Conservation (phyloP, 169 alveolate genomes). For the Perkinsus marinus region DNA sequence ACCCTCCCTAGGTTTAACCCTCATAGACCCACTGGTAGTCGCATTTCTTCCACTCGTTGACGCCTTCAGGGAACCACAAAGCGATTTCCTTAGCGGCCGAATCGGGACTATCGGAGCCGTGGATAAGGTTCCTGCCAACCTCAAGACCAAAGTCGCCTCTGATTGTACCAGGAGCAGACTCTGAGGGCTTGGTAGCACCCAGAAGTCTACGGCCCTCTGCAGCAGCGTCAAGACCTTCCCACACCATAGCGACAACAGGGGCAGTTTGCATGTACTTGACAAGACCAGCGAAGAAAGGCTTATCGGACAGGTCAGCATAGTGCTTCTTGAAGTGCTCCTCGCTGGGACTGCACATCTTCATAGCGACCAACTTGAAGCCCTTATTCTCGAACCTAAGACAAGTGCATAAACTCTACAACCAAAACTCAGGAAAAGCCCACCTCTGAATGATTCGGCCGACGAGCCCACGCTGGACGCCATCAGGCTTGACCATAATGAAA, state of each 20-base stretch:
- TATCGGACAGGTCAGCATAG: constrained; percentile 80
- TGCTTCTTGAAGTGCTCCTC: constrained; percentile 74
- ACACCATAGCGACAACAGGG: constrained; percentile 92
- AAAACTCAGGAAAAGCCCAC: neutral
- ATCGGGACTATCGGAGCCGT: constrained; percentile 87
- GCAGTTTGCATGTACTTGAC: constrained; percentile 75
- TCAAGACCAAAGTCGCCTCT: constrained; percentile 88
- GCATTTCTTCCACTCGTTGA: neutral
- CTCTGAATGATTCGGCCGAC: constrained; percentile 75
- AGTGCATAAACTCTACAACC: neutral
- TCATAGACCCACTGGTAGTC: neutral
- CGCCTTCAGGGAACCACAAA: constrained; percentile 68
- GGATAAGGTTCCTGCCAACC: constrained; percentile 82
- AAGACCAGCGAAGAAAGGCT: constrained; percentile 78
- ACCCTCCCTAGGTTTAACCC: neutral
- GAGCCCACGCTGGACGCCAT: constrained; percentile 92
- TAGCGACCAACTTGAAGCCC: constrained; percentile 85
- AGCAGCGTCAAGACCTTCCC: constrained; percentile 88
- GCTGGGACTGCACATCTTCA: constrained; percentile 69
- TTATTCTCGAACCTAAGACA: constrained; percentile 69
- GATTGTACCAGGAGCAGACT: constrained; percentile 80
- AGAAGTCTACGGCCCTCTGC: constrained; percentile 80
- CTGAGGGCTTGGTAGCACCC: constrained; percentile 82
- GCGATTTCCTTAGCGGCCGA: constrained; percentile 82
- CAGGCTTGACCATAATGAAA: constrained; percentile 93